A percentile compares a stretch with the other conserved stretches of the same genome.
These are phyloP conservation scores for Pseudomassariella vexata DNA, from an alignment of 2,329 filamentous ascomycete species.

Conservation along the genomic window DNA sequence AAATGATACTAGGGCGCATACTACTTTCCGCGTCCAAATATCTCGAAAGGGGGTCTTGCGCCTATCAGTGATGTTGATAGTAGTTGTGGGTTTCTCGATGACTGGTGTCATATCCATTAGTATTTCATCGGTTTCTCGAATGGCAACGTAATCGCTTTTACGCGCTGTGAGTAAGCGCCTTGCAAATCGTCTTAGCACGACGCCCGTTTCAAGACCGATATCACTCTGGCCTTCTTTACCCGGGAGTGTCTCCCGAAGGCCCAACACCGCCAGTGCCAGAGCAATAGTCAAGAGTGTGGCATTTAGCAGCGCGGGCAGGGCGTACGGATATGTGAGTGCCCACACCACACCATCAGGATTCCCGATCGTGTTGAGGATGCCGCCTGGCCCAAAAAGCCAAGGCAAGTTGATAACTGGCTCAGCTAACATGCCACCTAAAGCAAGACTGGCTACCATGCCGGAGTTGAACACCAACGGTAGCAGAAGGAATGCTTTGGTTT, in stretches of 20 bases:
- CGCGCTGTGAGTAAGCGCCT: constrained; percentile 16
- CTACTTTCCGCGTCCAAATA: constrained; percentile 1
- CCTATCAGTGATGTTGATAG: no score
- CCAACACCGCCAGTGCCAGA: constrained; percentile 9
- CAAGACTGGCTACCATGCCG: constrained; percentile 34
- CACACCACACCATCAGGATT: constrained; percentile 28
- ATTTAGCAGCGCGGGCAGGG: constrained; percentile 35
- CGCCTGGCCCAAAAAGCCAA: constrained; percentile 28
- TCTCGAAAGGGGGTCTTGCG: constrained; percentile 1
- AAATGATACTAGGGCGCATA: background rate
- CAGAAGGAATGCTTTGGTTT: constrained; percentile 36
- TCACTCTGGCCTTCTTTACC: constrained; percentile 10
- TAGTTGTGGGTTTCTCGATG: no score
- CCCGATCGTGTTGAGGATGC: constrained; percentile 24
- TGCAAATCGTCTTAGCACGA: background rate
- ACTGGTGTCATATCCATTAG: background rate
- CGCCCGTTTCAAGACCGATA: background rate
- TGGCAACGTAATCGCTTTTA: constrained; percentile 20
- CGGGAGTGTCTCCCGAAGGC: constrained; percentile 10
- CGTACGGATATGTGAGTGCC: constrained; percentile 35
- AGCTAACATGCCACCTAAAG: constrained; percentile 36
- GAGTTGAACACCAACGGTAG: constrained; percentile 61
- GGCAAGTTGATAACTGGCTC: constrained; percentile 35
- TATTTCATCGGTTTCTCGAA: constrained; percentile 8
- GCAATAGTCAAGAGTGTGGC: constrained; percentile 22